A percentile compares a stretch with the other conserved stretches of the same genome.
Evolutionary conservation across 306 rosid species (phyloP).

Genomic region (Cicer bijugum): DNA sequence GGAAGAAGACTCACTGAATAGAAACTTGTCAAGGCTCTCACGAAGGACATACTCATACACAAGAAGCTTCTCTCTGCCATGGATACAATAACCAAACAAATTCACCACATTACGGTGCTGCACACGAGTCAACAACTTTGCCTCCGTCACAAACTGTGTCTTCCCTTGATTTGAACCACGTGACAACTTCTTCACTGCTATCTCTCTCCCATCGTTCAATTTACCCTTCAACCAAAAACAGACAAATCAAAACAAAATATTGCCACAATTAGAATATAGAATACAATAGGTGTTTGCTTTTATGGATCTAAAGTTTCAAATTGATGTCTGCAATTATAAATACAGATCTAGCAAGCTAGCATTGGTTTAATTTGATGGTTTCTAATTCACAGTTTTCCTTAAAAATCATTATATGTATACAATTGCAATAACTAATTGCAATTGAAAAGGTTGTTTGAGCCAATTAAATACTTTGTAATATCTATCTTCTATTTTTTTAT

Average conservation of each 20-base stretch:
- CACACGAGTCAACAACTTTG: constrained; percentile 79
- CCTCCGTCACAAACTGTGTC: constrained; percentile 79
- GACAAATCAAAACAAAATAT: neutral
- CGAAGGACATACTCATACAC: constrained; percentile 78
- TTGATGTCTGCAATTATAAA: neutral
- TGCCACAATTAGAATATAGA: neutral
- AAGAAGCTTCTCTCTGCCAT: constrained; percentile 75
- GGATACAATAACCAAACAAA: constrained; percentile 78
- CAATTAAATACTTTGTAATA: neutral
- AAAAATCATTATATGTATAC: neutral
- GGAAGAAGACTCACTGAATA: constrained; percentile 72
- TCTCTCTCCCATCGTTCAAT: constrained; percentile 78
- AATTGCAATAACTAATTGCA: neutral
- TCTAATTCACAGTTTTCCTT: neutral
- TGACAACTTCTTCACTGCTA: constrained; percentile 87
- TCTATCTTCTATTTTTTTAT: too few species aligned
- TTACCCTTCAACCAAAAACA: constrained; percentile 57
- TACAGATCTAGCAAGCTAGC: too few species aligned
- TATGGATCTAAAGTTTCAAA: neutral
- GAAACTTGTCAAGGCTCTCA: constrained; percentile 90
- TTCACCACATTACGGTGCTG: constrained; percentile 89
- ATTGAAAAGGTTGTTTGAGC: neutral
- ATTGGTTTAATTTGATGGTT: neutral
- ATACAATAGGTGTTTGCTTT: neutral
- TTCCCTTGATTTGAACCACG: constrained; percentile 75